Evolutionary conservation across 345 rosid species (phyloP), one percentile per base, ranked within the genome.

Genomic region (Lagerstroemia speciosa): DNA sequence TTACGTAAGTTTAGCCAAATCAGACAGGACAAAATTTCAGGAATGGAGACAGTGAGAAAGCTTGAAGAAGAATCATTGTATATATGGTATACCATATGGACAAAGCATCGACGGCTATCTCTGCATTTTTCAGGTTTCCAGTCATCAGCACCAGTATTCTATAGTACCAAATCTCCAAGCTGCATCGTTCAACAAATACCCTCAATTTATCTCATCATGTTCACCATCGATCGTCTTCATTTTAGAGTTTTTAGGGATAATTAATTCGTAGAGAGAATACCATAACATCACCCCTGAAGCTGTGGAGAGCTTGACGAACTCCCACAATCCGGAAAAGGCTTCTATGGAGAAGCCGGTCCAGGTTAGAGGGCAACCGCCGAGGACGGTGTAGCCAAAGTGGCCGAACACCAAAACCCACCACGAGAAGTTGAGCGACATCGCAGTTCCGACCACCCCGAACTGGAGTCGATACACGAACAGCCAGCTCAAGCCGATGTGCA

Each of bases 91-190:
- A 93, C 97, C 98, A 93, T 71, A 93, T 86, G 9, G 97, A 87
- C 77, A 93, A 72, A 70, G 91, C 86, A 74, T 93, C 96, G 31
- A 90, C 77, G 0, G 93, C 95, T 60, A 90, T 83, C 79, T 87
- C 78, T 65, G 98, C 87, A 41, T 92, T 80, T 62, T 77, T 20
- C 60, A 92, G 71, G 75, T 88, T 88, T 69, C 98, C 98, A 0
- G 98, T 90, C 95, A 92, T 84, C 70, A 88, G 62, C 33, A 94
- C 82, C 52, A 94, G 78, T 71, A 94, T 78, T 78, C 79, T 81
- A 32, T 89, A 89, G 72, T 94, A 91, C 99, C 99, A 91, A 63
- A 80, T 94, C 79, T 91, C 99, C 85, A 91, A 74, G 83, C 99
- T 94, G 83, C 67, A n/a, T n/a, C n/a, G n/a, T n/a, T n/a, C 16